These are phyloP conservation scores for Canariomyces notabilis DNA, from an alignment of 2,329 filamentous ascomycete genomes.

Conservation along the genomic window DNA sequence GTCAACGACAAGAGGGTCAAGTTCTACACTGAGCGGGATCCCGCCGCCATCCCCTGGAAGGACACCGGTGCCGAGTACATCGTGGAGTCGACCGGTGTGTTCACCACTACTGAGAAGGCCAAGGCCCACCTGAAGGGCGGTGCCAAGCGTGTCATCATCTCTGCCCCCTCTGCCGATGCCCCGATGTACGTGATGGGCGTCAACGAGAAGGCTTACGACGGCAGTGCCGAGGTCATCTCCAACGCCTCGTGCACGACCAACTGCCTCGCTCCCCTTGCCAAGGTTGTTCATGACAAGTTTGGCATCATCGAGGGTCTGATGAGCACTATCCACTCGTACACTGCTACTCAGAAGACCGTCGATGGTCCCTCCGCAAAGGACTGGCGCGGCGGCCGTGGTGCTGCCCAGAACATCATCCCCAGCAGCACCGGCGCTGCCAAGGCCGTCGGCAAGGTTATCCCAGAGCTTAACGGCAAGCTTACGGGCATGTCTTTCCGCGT, in stretches of 20 bases:
- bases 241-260: conserved; percentile 99
- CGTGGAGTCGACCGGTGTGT: conserved; percentile 97
- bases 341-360: conserved; percentile 98
- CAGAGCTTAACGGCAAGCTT: conserved; percentile 96
- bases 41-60: conserved; percentile 81
- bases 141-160: conserved; percentile 97
- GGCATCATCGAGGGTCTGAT: conserved; percentile 97
- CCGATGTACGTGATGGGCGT: conserved; percentile 99
- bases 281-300: conserved; percentile 99
- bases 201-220: conserved; percentile 91
- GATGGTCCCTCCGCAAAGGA: conserved; percentile 97
- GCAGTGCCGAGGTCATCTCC: conserved; percentile 88
- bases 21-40: conserved; percentile 93
- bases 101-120: conserved; percentile 98
- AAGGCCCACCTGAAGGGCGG: conserved; percentile 89
- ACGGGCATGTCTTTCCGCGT: conserved; percentile 99
- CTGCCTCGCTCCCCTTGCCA: conserved; percentile 98
- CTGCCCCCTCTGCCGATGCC: conserved; percentile 86
- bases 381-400: conserved; percentile 98
- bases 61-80: conserved; percentile 88
- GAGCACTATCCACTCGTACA: conserved; percentile 99
- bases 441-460: conserved; percentile 99
- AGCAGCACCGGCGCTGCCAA: conserved; percentile 98
- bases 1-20: conserved; percentile 93
- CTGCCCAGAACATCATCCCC: conserved; percentile 99